Evolutionary conservation across 441 rosid genomes (phyloP), one percentile per base, ranked within the genome.

Genomic region (Capsella rubella): DNA sequence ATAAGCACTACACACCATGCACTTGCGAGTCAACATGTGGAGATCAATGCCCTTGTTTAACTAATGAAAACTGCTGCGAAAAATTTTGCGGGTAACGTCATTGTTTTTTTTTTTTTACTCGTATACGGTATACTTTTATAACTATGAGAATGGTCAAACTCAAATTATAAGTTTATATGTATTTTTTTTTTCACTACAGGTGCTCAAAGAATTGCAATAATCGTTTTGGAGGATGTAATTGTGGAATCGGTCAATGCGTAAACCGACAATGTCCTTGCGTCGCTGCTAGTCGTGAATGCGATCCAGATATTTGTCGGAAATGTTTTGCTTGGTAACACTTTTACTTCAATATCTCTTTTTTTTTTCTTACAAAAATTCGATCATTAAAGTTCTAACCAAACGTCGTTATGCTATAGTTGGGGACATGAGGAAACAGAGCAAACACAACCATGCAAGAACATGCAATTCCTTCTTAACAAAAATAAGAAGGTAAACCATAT

Each of bases 251-350:
- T 56, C 96, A 89, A 77, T 92, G 99, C 86, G 79, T 87, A 82
- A 90, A 93, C 71, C 77, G 93, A 58, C 97, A 92, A 70, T 95
- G 99, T 67, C 97, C 94, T 15, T 95, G 97, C 81, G 86, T 90
- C 84, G 97, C 97, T 67, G 89, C 91, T 62, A 86, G 81, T 49
- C 97, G 97, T 65, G 99, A 95, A 85, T 95, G 97, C 72, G 99
- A 95, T 82, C 96, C 97, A 4, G 99, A 95, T 84, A 86, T 95
- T 79, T 95, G 99, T 80, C 85, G 87, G 62, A 95, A 74, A 68
- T 95, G 99, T 83, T 84, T 81, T 88, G 85, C 87, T 67, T 32
- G 80, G 80, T 77, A 51, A 25, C 27, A 10, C 34, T 50, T 61
- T 64, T 15, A 42, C 29, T 42, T 64, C 47, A 12, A 45, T 54